These are phyloP conservation scores for Colletotrichum melonis DNA, from an alignment of 2,329 filamentous ascomycete genomes.

Conservation along the genomic window DNA sequence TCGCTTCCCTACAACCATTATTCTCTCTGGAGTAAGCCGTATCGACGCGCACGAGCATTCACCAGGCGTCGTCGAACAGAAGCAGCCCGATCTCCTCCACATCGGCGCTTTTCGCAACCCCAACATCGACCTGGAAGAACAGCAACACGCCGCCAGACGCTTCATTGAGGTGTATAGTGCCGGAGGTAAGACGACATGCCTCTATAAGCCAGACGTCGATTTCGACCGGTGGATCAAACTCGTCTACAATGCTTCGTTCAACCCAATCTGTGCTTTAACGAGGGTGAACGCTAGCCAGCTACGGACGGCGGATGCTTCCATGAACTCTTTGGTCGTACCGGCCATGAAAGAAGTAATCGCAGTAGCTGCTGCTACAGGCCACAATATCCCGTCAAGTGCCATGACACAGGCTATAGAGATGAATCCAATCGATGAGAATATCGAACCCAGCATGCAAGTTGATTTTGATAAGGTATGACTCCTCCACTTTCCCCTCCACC, in stretches of 20 bases:
- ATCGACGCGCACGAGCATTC: constrained; percentile 62
- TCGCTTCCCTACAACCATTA: constrained; percentile 61
- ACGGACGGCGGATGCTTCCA: constrained; percentile 53
- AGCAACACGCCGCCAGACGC: constrained; percentile 46
- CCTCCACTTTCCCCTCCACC: too few relatives aligned
- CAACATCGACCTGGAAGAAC: constrained; percentile 39
- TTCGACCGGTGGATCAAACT: constrained; percentile 62
- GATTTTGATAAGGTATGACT: constrained; percentile 56
- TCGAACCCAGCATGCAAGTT: constrained; percentile 65
- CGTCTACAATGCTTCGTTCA: constrained; percentile 62
- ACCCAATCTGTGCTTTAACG: constrained; percentile 63
- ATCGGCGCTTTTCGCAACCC: constrained; percentile 62
- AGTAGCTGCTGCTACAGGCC: constrained; percentile 55
- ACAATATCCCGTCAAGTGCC: constrained; percentile 53
- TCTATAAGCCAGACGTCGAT: constrained; percentile 54
- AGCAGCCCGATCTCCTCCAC: constrained; percentile 60
- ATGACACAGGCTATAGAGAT: constrained; percentile 57
- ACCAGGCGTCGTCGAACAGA: constrained; percentile 62
- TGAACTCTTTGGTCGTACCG: constrained; percentile 61
- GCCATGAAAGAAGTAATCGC: constrained; percentile 65
- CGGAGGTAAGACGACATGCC: constrained; percentile 54
- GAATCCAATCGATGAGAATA: constrained; percentile 60
- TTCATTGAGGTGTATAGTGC: constrained; percentile 62
- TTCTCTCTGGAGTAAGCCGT: constrained; percentile 64
- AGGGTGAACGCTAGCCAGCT: constrained; percentile 63